Percentiles rank a stretch among this genome's conserved stretches.
Evolutionary conservation across 1,139 yeast genomes (phyloP).

Genomic region (Suhomyces chickasaworum): DNA sequence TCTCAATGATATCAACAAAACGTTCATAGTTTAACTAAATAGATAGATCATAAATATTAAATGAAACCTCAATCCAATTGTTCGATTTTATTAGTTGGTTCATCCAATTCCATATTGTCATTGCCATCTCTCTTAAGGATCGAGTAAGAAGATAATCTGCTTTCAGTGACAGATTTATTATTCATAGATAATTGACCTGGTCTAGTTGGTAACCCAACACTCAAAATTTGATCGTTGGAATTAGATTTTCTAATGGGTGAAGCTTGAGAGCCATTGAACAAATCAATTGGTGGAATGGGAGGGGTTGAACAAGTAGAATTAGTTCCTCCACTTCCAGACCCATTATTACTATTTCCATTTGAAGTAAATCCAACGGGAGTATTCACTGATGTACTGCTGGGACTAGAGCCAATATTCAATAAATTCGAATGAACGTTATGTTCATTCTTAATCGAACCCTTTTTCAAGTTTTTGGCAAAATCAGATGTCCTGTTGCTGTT

Average conservation of each 20-base stretch:
- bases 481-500: constrained; percentile 49
- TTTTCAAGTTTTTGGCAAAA: constrained; percentile 50
- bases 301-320: constrained; percentile 22
- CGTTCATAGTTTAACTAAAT: background rate
- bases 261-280: constrained; percentile 11
- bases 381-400: constrained; percentile 16
- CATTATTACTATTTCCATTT: constrained; percentile 13
- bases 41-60: background rate
- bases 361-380: constrained; percentile 8
- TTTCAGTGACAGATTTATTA: constrained; percentile 41
- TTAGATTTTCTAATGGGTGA: constrained; percentile 31
- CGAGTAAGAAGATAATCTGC: constrained; percentile 21
- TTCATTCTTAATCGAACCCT: constrained; percentile 35
- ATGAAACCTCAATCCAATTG: constrained; percentile 13
- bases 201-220: constrained; percentile 19
- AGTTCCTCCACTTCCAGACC: constrained; percentile 11
- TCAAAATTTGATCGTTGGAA: constrained; percentile 28
- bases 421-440: constrained; percentile 21
- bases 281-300: constrained; percentile 10
- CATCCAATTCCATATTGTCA: constrained; percentile 22
- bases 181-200: constrained; percentile 37
- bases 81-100: constrained; percentile 18
- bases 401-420: constrained; percentile 22
- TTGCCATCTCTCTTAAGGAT: constrained; percentile 9
- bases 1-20: background rate